A percentile compares a stretch with the other conserved stretches of the same genome.
Evolutionary conservation across 1,284 basidiomycete species (phyloP).

Genomic region (Golubevia pallescens): DNA sequence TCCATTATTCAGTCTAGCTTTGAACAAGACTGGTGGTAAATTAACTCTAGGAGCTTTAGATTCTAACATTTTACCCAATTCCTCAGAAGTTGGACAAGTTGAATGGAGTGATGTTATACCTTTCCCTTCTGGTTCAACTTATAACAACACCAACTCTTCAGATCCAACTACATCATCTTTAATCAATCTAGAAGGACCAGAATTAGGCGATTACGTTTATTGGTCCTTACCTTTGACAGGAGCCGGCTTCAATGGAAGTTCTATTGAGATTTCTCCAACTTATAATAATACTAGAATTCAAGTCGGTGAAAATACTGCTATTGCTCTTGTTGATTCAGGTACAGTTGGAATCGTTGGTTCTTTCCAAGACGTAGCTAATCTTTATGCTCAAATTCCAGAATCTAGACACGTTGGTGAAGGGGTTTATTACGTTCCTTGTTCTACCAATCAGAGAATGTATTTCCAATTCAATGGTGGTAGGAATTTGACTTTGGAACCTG

Average conservation of each 20-base stretch:
- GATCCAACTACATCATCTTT: too few relatives aligned
- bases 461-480: constrained; percentile 23
- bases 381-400: constrained; percentile 20
- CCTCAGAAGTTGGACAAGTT: constrained; percentile 10
- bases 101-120: constrained; percentile 36
- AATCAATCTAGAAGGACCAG: constrained; percentile 18
- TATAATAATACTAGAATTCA: constrained; percentile 2
- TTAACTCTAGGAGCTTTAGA: constrained; percentile 30
- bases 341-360: constrained; percentile 27
- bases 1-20: constrained; percentile 26
- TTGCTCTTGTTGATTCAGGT: constrained; percentile 30
- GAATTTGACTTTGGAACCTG: constrained; percentile 26
- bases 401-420: constrained; percentile 30
- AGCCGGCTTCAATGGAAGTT: constrained; percentile 14
- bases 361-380: constrained; percentile 15
- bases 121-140: constrained; percentile 22
- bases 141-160: constrained; percentile 11
- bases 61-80: constrained; percentile 12
- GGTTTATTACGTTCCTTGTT: constrained; percentile 28
- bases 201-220: constrained; percentile 23
- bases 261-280: constrained; percentile 14
- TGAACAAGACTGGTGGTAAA: constrained; percentile 14
- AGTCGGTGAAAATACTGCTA: constrained; percentile 7
- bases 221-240: constrained; percentile 25
- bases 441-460: constrained; percentile 21